Evolutionary conservation across 2,329 filamentous ascomycete genomes (phyloP), one percentile per base, ranked within the genome.

Genomic region (Cladosporium sp.): DNA sequence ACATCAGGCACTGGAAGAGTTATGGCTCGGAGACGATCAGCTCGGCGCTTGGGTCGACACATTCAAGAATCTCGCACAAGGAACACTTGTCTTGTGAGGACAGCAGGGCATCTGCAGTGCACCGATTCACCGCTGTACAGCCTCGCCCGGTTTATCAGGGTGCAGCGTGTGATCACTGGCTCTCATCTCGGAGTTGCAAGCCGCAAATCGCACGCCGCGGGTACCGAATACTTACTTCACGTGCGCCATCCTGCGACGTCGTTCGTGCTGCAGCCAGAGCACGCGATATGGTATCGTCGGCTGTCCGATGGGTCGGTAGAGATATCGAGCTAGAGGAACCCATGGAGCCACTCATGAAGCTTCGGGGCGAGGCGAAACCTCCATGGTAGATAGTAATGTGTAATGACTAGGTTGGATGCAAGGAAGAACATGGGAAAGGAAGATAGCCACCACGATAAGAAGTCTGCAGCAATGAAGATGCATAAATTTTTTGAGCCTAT

Each of bases 31-130:
- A 11, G 51, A 64, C 21, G 44, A 38, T 11, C 61, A 64, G 36
- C 34, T 30, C 6, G 36, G 34, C 12, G 26, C 24, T 11, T 64
- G 61, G 61, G 32, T n/a, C 14, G 49, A 64, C n/a, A 64, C 51
- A 2, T 64, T 64, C 61, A 55, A 34, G n/a, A 64, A 64, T 24
- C 49, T 64, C 41, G 49, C 61, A 11, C 61, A 55, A 44, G 51
- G 51, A 4, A 64, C 61, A 26, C 61, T 64, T 2, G 61, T 64
- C n/a, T 52, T 64, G 18, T 64, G 36, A 57, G 24, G 21, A 24
- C 18, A 34, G 8, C 11, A 30, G 14, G 51, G 24, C 51, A n/a
- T 11, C 51, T 18, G 4, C 10, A 15, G 4, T 30, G 52, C 52
- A 34, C 12, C 3, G 7, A 30, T 11, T 11, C 4, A 34, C 26